Conservation (phyloP, 169 alveolate species). For the Babesia gibsoni region DNA sequence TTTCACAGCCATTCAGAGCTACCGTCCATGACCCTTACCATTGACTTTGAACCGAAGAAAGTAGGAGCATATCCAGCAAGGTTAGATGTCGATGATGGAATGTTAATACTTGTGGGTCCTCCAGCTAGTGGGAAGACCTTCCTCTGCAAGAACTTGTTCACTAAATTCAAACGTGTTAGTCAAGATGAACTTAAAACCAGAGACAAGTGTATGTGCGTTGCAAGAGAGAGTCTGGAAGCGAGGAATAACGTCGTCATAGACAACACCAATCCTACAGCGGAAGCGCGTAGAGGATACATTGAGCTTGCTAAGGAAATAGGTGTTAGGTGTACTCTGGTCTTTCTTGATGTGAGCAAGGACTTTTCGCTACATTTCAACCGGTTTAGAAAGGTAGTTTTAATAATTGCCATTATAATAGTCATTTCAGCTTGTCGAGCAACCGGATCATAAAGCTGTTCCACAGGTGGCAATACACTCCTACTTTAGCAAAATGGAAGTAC, state of each 20-base stretch:
- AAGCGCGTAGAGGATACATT: conserved; percentile 1
- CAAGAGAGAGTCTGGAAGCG: neutral
- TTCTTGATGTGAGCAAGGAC: conserved; percentile 37
- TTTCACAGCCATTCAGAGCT: conserved; percentile 3
- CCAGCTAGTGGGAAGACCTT: conserved; percentile 51
- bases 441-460: neutral
- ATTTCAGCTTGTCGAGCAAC: neutral
- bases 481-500: conserved; percentile 16
- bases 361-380: conserved; percentile 35
- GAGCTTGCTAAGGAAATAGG: neutral
- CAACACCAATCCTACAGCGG: neutral
- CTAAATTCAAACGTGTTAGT: neutral
- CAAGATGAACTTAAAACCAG: neutral
- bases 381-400: conserved; percentile 18
- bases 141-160: neutral
- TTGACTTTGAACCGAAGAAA: conserved; percentile 43
- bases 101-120: conserved; percentile 53
- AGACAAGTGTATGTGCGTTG: neutral
- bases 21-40: neutral
- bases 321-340: conserved; percentile 24
- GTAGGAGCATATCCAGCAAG: conserved; percentile 28
- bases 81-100: conserved; percentile 23
- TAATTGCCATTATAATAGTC: neutral
- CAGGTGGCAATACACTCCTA: conserved; percentile 3
- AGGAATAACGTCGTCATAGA: conserved; percentile 43